These are phyloP conservation scores for Phytophthora pistaciae DNA, from an alignment of 352 stramenopile species.

Conservation along the genomic window DNA sequence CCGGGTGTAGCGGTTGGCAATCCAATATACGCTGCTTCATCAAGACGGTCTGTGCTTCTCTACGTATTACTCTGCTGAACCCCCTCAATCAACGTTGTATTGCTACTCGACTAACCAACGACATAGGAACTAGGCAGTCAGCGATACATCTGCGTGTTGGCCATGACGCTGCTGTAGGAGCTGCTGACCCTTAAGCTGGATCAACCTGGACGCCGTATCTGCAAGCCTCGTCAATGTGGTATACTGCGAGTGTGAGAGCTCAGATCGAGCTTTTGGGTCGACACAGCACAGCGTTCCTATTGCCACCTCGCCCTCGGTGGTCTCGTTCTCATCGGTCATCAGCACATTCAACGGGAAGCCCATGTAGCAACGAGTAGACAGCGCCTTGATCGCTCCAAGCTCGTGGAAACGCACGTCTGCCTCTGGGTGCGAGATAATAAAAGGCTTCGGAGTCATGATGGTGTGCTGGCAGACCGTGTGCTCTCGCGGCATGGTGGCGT, in stretches of 20 bases:
- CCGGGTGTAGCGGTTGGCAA: background rate
- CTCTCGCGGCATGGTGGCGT: conserved; percentile 26
- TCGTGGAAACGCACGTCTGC: conserved; percentile 42
- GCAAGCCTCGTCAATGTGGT: conserved; percentile 22
- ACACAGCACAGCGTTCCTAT: conserved; percentile 44
- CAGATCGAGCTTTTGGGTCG: conserved; percentile 13
- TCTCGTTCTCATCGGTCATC: background rate
- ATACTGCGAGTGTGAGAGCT: conserved; percentile 41
- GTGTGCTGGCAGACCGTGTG: conserved; percentile 35
- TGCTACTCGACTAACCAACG: too few relatives aligned
- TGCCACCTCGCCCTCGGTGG: conserved; percentile 10
- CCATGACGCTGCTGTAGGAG: conserved; percentile 5
- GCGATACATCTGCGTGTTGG: too few relatives aligned
- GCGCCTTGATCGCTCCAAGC: conserved; percentile 8
- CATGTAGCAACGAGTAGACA: conserved; percentile 18
- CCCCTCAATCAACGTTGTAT: too few relatives aligned
- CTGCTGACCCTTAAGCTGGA: conserved; percentile 20
- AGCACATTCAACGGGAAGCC: conserved; percentile 28
- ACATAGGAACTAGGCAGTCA: too few relatives aligned
- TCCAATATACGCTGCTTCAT: background rate
- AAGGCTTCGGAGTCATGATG: conserved; percentile 34
- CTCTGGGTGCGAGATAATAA: conserved; percentile 37
- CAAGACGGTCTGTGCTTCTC: background rate
- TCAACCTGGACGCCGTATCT: conserved; percentile 25
- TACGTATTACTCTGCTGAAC: too few relatives aligned